These are phyloP conservation scores for Moesziomyces globuligerus DNA, from an alignment of 1,284 basidiomycete species.

Conservation along the genomic window DNA sequence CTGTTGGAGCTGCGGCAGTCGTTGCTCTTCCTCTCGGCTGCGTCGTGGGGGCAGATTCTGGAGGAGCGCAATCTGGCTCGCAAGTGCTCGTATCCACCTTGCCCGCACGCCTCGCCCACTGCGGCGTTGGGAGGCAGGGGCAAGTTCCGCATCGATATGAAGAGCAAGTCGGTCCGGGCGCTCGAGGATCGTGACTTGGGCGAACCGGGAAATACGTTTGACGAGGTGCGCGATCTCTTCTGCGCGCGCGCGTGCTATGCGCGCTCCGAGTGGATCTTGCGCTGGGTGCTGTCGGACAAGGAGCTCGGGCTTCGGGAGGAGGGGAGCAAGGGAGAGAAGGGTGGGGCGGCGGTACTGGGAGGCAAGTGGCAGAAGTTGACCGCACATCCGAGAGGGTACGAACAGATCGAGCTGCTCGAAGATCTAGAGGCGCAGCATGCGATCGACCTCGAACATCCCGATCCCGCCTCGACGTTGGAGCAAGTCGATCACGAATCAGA, in stretches of 20 bases:
- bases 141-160: conserved; percentile 22
- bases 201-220: conserved; percentile 26
- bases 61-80: conserved; percentile 32
- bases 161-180: conserved; percentile 16
- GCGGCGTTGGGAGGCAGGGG: not conserved
- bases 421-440: conserved; percentile 30
- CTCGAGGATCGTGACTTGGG: conserved; percentile 22
- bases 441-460: conserved; percentile 5
- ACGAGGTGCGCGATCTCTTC: conserved; percentile 27
- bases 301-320: conserved; percentile 69
- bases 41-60: conserved; percentile 37
- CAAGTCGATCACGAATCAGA: not conserved
- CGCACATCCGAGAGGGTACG: conserved; percentile 82
- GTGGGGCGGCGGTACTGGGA: conserved; percentile 79
- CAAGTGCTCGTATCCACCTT: conserved; percentile 31
- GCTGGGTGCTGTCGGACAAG: conserved; percentile 37
- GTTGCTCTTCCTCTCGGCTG: conserved; percentile 16
- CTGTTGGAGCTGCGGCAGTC: conserved; percentile 15
- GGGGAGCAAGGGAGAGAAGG: conserved; percentile 69
- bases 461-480: not conserved
- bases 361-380: conserved; percentile 84
- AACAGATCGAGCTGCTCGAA: conserved; percentile 40
- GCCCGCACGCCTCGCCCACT: conserved; percentile 17
- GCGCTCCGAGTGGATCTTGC: conserved; percentile 37
- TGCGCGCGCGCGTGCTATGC: conserved; percentile 33